Evolutionary conservation across 1,284 basidiomycete genomes (phyloP).

Genomic region (Cerrena zonata): DNA sequence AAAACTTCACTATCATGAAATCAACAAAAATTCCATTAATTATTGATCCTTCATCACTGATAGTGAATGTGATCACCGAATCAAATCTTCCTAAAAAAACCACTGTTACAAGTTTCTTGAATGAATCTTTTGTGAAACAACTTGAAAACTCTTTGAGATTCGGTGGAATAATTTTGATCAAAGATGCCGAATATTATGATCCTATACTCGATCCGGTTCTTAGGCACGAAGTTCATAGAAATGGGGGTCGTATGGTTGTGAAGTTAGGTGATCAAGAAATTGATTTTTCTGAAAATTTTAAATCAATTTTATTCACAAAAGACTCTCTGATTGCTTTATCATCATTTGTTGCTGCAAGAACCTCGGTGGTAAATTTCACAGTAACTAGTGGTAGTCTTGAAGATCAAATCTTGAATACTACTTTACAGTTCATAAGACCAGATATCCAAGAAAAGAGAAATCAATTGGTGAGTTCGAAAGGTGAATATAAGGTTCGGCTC

Average conservation of each 20-base stretch:
- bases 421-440: conserved; percentile 92
- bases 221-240: conserved; percentile 92
- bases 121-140: conserved; percentile 97
- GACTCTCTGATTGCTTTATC: conserved; percentile 97
- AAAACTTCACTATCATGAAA: conserved; percentile 99
- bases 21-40: conserved; percentile 97
- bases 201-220: conserved; percentile 97
- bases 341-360: conserved; percentile 96
- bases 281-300: conserved; percentile 98
- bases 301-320: conserved; percentile 96
- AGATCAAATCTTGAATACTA: conserved; percentile 94
- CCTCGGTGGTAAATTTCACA: conserved; percentile 99
- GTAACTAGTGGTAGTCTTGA: conserved; percentile 98
- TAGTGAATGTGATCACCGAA: conserved; percentile 88
- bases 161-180: conserved; percentile 93
- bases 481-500: conserved; percentile 91
- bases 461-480: conserved; percentile 98
- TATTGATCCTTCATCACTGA: conserved; percentile 98
- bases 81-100: conserved; percentile 96
- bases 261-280: conserved; percentile 98
- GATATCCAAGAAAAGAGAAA: conserved; percentile 95
- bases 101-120: conserved; percentile 95
- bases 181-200: conserved; percentile 96
- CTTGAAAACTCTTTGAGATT: conserved; percentile 98
- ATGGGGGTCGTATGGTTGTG: conserved; percentile 95